Base-by-base conservation (phyloP, 2,329 filamentous ascomycete genomes). In the Amesomyces nigricolor region DNA sequence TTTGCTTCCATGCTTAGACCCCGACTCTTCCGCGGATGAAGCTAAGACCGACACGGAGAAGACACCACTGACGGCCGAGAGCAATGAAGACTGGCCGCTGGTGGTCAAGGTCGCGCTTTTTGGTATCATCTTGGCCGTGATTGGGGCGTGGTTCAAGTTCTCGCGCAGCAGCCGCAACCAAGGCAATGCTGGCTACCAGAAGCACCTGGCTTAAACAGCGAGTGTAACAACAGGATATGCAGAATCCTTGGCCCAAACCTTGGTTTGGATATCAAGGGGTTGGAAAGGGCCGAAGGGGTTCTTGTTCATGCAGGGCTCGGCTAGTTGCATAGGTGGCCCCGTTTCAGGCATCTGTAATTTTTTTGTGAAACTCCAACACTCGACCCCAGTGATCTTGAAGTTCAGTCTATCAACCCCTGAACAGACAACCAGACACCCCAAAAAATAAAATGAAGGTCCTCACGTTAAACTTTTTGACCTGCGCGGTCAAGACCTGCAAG, bases 401-500 rank as follows among this genome's bases (percentile, higher is more conserved):
- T 35, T 35, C 32, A 35, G 3, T 32, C n/a, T 44, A 46, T 42
- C 14, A 26, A 26, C 22, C 17, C 17, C 39, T 19, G 44, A 30
- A 40, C 19, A 58, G 2, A 60, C 38, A 30, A 44, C 49, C 50
- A 51, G 16, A 29, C 22, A 48, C 39, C 32, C 57, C 22, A 26
- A 26, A 26, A 26, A 26, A 26, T 5, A 71, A 64, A 58, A 99
- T 99, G 94, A 97, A 97, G 73, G 78, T 97, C 60, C 83, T 97
- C 51, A 96, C 91, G 58, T 86, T 95, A 66, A 97, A 97, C 75
- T 99, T 99, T 73, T 78, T 97, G 62, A 94, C 90, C 66, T 99
- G 94, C 78, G 92, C 94, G 59, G 88, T 95, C 69, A 97, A 96
- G 78, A 79, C 88, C 54, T 99, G 94, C 86, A 96, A 95, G 75